Percentiles rank a stretch among this genome's conserved stretches.
Evolutionary conservation across 352 stramenopile species (phyloP).

Genomic region (Saprolegnia diclina): DNA sequence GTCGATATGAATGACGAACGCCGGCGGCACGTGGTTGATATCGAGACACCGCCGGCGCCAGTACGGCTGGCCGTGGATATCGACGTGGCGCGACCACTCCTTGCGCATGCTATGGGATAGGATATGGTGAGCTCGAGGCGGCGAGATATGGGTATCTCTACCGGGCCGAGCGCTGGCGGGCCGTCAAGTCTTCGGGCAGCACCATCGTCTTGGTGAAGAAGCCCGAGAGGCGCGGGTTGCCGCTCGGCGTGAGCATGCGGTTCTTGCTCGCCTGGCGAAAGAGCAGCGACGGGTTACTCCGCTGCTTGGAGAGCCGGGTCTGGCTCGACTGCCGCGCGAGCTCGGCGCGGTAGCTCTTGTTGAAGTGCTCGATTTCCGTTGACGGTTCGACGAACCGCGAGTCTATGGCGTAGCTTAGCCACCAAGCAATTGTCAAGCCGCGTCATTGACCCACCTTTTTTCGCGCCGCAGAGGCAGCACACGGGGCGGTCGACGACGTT

Average conservation of each 20-base stretch:
- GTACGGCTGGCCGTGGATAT: conserved; percentile 55
- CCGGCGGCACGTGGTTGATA: background rate
- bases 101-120: conserved; percentile 43
- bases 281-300: background rate
- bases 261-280: background rate
- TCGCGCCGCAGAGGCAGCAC: conserved; percentile 11
- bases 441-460: conserved; percentile 1
- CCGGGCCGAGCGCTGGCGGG: conserved; percentile 13
- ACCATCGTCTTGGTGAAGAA: conserved; percentile 20
- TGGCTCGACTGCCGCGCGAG: background rate
- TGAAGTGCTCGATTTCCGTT: conserved; percentile 5
- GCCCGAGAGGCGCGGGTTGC: conserved; percentile 13
- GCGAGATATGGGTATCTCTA: background rate
- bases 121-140: background rate
- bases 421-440: too few relatives aligned
- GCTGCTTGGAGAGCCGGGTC: background rate
- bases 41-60: conserved; percentile 42
- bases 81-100: conserved; percentile 72
- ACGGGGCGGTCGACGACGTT: conserved; percentile 4
- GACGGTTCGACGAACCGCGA: conserved; percentile 7
- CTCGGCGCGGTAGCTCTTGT: conserved; percentile 4
- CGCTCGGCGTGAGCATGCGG: background rate
- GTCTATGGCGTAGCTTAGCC: background rate
- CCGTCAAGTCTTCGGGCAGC: background rate
- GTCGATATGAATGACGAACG: background rate